Evolutionary conservation across 257 asterid species (phyloP).

Genomic region (Solanum paucissectum): DNA sequence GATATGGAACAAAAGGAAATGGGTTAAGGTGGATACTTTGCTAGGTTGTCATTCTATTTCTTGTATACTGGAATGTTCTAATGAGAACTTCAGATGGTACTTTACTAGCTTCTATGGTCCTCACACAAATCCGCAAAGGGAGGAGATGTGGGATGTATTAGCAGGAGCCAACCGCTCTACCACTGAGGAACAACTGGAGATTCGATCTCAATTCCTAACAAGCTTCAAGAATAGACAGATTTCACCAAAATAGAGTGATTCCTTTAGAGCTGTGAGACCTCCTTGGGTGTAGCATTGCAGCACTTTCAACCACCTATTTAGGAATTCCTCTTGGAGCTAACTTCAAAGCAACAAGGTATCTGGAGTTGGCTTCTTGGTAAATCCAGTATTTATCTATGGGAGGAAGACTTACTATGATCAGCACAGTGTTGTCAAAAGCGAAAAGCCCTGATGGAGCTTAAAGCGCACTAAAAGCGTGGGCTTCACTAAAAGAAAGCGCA

Average conservation of each 20-base stretch:
- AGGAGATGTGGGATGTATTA: not conserved
- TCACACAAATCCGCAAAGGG: not conserved
- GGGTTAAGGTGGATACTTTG: not conserved
- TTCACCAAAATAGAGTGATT: not conserved
- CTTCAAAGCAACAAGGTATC: not conserved
- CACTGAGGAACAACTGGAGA: not conserved
- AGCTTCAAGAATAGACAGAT: not conserved
- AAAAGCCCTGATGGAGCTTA: too few relatives aligned
- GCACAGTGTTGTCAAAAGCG: too few relatives aligned
- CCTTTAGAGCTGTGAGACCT: not conserved
- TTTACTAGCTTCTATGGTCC: not conserved
- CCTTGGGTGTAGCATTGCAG: not conserved
- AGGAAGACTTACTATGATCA: not conserved
- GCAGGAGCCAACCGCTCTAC: not conserved
- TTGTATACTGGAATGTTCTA: not conserved
- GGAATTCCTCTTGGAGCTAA: not conserved
- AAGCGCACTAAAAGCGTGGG: too few relatives aligned
- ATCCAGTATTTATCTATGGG: not conserved
- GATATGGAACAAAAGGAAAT: not conserved
- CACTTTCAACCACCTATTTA: not conserved
- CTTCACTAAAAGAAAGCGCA: too few relatives aligned
- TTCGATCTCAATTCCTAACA: not conserved
- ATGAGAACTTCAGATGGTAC: not conserved
- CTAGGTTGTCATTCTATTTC: not conserved
- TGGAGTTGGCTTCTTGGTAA: not conserved